These are phyloP conservation scores for Brassica napus DNA, from an alignment of 345 rosid genomes.

Conservation along the genomic window DNA sequence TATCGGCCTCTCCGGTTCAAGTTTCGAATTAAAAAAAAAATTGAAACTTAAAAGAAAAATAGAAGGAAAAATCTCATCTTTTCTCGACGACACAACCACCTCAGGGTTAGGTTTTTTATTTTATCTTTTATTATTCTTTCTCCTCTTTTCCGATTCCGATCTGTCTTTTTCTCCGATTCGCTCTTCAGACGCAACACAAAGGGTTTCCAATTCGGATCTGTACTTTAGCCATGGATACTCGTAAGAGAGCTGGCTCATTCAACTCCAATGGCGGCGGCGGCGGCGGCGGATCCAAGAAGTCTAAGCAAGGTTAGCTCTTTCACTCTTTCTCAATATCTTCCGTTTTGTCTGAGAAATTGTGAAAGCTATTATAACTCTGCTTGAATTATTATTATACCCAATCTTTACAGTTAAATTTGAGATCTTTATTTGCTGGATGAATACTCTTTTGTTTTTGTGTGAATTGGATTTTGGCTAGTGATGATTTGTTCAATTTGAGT, in stretches of 20 bases:
- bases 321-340: neutral
- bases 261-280: conserved; percentile 53
- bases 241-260: conserved; percentile 63
- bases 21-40: neutral
- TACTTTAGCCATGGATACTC: conserved; percentile 50
- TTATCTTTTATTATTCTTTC: neutral
- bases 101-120: conserved; percentile 36
- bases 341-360: conserved; percentile 10
- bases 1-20: conserved; percentile 22
- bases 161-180: conserved; percentile 16
- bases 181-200: neutral
- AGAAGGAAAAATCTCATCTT: conserved; percentile 9
- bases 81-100: conserved; percentile 32
- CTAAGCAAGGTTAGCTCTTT: conserved; percentile 53
- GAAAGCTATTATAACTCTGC: neutral
- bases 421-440: conserved; percentile 14
- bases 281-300: conserved; percentile 64
- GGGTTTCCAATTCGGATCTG: conserved; percentile 23
- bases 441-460: conserved; percentile 10
- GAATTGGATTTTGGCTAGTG: neutral
- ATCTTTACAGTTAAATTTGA: neutral
- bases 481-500: conserved; percentile 10
- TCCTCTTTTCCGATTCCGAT: conserved; percentile 14
- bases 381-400: neutral
- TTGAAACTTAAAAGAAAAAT: neutral